Percentiles rank a stretch among this genome's conserved stretches.
phyloP scores from a whole-genome alignment of 257 asterid species.

The Striga asiatica region DNA sequence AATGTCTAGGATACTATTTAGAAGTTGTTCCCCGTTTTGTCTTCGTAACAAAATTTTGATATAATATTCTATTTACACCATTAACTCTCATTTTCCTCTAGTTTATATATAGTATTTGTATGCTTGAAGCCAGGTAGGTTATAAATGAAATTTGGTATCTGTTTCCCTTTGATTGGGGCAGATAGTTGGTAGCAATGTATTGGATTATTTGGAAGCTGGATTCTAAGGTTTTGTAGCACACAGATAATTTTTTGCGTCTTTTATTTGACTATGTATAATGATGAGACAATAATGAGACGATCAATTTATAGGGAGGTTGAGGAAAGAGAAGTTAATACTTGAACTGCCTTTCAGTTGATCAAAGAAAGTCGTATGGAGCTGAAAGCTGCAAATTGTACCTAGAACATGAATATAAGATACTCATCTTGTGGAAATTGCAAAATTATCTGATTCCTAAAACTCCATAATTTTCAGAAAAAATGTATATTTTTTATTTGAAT shows the following conservation, averaged over 20 bases:
- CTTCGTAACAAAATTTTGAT: too few species aligned
- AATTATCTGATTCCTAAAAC: background rate
- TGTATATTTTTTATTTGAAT: background rate
- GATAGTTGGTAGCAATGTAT: too few species aligned
- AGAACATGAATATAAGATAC: background rate
- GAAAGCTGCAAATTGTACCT: conserved; percentile 3
- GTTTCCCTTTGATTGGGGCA: too few species aligned
- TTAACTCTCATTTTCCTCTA: too few species aligned
- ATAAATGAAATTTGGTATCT: background rate
- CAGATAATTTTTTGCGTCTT: background rate
- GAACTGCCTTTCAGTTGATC: background rate
- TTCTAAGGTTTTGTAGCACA: background rate
- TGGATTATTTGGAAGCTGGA: background rate
- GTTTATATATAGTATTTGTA: too few species aligned
- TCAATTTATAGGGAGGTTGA: background rate
- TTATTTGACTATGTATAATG: background rate
- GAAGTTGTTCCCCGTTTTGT: too few species aligned
- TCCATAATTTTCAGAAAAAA: too few species aligned
- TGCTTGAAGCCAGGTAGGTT: conserved; percentile 6
- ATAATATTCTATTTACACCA: too few species aligned
- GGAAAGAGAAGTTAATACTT: background rate
- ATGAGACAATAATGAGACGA: background rate
- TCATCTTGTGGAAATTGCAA: background rate
- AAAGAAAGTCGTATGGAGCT: background rate
- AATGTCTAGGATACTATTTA: conserved; percentile 5